Evolutionary conservation across 176 grass and related monocot species (phyloP).

Genomic region (Oryza meridionalis): DNA sequence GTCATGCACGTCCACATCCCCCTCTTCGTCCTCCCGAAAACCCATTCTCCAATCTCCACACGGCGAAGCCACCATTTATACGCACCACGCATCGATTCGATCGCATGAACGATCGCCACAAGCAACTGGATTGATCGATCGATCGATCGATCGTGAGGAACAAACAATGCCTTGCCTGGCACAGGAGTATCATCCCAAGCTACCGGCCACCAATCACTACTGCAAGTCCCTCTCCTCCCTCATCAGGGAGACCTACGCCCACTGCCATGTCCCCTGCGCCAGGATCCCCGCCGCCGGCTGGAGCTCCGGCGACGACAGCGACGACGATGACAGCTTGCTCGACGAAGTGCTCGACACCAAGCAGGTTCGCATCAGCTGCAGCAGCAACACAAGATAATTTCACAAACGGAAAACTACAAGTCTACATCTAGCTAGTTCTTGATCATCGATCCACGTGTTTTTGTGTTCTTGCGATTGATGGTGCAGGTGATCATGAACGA

Average conservation of each 20-base stretch:
- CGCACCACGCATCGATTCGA: conserved; percentile 16
- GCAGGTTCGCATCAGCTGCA: conserved; percentile 29
- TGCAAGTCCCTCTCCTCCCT: conserved; percentile 67
- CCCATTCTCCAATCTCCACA: conserved; percentile 19
- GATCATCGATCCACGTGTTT: not conserved
- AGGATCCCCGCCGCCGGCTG: conserved; percentile 50
- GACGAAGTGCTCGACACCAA: conserved; percentile 57
- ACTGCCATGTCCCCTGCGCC: conserved; percentile 75
- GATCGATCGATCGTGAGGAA: not conserved
- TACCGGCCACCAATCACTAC: conserved; percentile 42
- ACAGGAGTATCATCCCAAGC: conserved; percentile 49
- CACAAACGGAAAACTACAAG: not conserved
- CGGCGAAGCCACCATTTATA: conserved; percentile 48
- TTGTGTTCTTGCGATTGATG: conserved; percentile 4
- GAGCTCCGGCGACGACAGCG: conserved; percentile 68
- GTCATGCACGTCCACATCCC: conserved; percentile 84
- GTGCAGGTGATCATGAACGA: conserved; percentile 71
- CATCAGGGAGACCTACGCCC: conserved; percentile 64
- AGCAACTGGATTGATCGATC: not conserved
- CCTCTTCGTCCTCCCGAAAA: conserved; percentile 27
- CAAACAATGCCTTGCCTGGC: conserved; percentile 62
- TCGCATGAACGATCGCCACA: conserved; percentile 15
- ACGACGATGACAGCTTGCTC: conserved; percentile 29
- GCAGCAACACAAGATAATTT: not conserved
- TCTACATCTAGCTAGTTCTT: not conserved